phyloP scores from a whole-genome alignment of 177 flowering plant species.

The Vitis hybrid region DNA sequence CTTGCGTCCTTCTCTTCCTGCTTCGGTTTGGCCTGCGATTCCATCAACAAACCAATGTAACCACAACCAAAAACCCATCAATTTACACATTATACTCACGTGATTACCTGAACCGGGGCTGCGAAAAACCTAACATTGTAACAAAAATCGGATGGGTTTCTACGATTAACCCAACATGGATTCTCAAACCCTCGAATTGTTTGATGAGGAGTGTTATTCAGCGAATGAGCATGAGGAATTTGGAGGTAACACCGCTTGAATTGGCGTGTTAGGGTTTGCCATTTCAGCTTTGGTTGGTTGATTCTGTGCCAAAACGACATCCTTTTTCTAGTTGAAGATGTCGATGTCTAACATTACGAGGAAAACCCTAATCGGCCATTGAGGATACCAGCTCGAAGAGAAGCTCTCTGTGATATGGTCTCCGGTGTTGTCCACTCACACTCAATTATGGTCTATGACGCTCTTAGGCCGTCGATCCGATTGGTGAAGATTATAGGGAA shows the following conservation, averaged over 20 bases:
- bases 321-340: slow-evolving; percentile 2
- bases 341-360: neutral
- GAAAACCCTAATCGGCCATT: too few species aligned
- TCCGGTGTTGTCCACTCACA: too few species aligned
- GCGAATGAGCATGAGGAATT: slow-evolving; percentile 8
- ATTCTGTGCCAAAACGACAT: slow-evolving; percentile 47
- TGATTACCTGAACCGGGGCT: slow-evolving; percentile 55
- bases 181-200: slow-evolving; percentile 7
- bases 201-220: slow-evolving; percentile 7
- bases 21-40: slow-evolving; percentile 46
- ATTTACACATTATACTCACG: neutral
- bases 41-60: neutral
- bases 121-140: slow-evolving; percentile 47
- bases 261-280: slow-evolving; percentile 18
- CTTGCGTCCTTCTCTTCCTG: slow-evolving; percentile 35
- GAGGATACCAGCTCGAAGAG: too few species aligned
- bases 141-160: slow-evolving; percentile 17
- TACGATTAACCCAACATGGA: slow-evolving; percentile 8
- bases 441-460: too few species aligned
- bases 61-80: neutral
- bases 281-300: slow-evolving; percentile 26
- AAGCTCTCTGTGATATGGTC: too few species aligned
- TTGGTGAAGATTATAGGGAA: too few species aligned
- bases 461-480: too few species aligned
- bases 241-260: slow-evolving; percentile 30